Conservation (phyloP, 441 rosid genomes). For the Erysimum cheiri region DNA sequence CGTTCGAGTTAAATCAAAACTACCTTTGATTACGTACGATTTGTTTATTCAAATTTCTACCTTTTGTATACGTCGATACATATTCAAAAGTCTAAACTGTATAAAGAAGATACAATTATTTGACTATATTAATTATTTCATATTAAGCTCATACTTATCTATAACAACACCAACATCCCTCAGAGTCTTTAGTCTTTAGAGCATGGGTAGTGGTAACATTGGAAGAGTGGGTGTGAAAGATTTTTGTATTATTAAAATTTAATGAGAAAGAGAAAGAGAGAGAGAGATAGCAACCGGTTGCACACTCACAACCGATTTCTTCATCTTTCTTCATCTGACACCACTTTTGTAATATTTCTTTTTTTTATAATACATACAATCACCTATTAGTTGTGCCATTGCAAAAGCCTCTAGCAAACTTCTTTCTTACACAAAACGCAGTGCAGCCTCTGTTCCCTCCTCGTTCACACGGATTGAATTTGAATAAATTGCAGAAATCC, state of each 20-base stretch:
- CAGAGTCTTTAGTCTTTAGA: not conserved
- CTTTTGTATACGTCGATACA: not conserved
- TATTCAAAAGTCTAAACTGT: not conserved
- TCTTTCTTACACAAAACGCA: not conserved
- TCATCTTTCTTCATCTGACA: too few relatives aligned
- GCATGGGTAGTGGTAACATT: too few relatives aligned
- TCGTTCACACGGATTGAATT: not conserved
- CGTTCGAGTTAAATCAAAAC: not conserved
- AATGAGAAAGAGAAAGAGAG: too few relatives aligned
- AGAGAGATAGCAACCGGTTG: too few relatives aligned
- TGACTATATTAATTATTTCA: not conserved
- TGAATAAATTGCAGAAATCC: not conserved
- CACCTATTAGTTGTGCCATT: too few relatives aligned
- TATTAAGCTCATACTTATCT: not conserved
- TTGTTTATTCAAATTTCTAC: not conserved
- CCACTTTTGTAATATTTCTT: not conserved
- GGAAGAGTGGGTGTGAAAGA: too few relatives aligned
- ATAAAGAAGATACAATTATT: not conserved
- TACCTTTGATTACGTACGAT: not conserved
- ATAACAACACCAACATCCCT: conserved; percentile 5
- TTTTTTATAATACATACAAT: too few relatives aligned
- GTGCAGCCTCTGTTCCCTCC: conserved; percentile 4
- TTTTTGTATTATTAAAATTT: too few relatives aligned
- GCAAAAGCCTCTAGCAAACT: not conserved
- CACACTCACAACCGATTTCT: too few relatives aligned